phyloP scores from a whole-genome alignment of 768 basidiomycete genomes.

The Pholiota microspora region DNA sequence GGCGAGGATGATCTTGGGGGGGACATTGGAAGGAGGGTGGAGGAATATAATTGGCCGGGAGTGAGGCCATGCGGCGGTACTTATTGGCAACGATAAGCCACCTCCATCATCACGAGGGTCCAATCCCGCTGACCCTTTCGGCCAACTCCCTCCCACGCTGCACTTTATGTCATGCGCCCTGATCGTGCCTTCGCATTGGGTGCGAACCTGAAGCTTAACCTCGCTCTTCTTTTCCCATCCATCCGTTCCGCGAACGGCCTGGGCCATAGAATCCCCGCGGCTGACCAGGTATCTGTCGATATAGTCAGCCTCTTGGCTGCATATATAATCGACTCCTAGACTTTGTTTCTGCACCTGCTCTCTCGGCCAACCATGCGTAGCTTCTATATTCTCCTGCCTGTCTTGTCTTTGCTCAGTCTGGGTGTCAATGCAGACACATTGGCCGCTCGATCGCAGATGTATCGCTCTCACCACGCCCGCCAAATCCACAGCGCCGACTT shows the following conservation, averaged over 20 bases:
- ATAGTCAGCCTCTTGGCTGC: conserved; percentile 9
- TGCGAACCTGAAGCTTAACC: not conserved
- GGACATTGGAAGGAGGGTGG: conserved; percentile 6
- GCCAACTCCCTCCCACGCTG: not conserved
- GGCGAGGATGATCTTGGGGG: conserved; percentile 17
- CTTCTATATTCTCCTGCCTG: conserved; percentile 15
- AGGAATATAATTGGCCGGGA: not conserved
- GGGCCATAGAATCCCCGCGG: not conserved
- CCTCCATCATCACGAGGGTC: not conserved
- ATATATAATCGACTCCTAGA: not conserved
- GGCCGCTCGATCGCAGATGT: too few relatives aligned
- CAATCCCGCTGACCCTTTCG: not conserved
- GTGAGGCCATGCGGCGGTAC: not conserved
- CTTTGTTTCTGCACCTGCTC: not conserved
- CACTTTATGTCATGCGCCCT: not conserved
- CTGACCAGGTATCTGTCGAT: not conserved
- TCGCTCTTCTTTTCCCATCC: not conserved
- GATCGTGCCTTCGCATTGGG: not conserved
- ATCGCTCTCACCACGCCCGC: conserved; percentile 5
- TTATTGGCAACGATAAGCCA: conserved; percentile 2
- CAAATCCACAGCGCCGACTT: conserved; percentile 24
- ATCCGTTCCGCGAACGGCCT: not conserved
- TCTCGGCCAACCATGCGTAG: conserved; percentile 10
- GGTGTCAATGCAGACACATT: conserved; percentile 19
- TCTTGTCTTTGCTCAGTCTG: conserved; percentile 15